Evolutionary conservation across 2,329 filamentous ascomycete species (phyloP), one percentile per base, ranked within the genome.

Genomic region (Phoma herbarum): DNA sequence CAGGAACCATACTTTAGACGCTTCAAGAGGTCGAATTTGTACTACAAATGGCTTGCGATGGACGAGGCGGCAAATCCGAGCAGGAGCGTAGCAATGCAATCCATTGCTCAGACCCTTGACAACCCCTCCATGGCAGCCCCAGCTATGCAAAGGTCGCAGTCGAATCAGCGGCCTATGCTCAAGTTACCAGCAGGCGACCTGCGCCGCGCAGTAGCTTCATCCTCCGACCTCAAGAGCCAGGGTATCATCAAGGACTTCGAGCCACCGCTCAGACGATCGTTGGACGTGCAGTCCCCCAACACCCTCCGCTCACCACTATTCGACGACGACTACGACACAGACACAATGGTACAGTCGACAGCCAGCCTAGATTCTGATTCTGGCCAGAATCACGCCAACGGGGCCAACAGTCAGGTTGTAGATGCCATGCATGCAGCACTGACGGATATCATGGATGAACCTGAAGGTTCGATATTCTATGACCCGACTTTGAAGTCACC

Each of bases 41-140:
- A 93, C 75, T 98, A 95, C 82, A 99, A 99, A 75, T 97, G 93
- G 74, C 83, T 99, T 1, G 92, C 94, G 8, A 91, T 94, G 12
- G 92, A 96, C 70, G 93, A 97, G 77, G 78, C 79, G 28, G 76
- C 79, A 6, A 71, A 75, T 57, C 58, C 74, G 12, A 69, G 76
- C 7, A 65, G 65, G 14, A 73, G 66, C 42, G 54, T 71, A 3
- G 72, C 65, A 35, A 70, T 68, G 1, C 74, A 61, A 23, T 61
- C 61, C 7, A 67, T 73, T 10, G 66, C 69, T 22, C 71, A 72
- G 44, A 68, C 66, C 9, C 52, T 75, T 1, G 73, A 75, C 20
- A 63, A 69, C 25, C 53, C 67, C 4, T 51, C 65, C 42, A 10
- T 49, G 8, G 57, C 62, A 16, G 60, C 67, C 23, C 79, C 83